Evolutionary conservation across 2,329 filamentous ascomycete species (phyloP).

Genomic region (Hypoxylon sp.): DNA sequence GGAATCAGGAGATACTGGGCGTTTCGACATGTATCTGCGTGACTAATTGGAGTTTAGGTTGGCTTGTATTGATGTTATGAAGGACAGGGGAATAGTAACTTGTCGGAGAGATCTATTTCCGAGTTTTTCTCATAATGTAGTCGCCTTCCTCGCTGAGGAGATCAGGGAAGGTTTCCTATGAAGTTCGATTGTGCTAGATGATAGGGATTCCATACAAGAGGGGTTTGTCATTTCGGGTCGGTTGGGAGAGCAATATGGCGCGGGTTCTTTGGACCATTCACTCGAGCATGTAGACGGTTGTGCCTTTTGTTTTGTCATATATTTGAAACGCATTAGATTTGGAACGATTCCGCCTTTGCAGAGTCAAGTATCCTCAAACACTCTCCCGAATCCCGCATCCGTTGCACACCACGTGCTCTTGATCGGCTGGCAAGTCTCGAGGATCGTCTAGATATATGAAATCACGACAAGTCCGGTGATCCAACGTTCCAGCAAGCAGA

Average conservation of each 20-base stretch:
- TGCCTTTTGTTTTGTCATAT: constrained; percentile 8
- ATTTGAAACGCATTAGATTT: constrained; percentile 15
- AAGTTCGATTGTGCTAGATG: background rate
- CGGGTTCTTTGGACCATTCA: background rate
- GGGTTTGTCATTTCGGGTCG: constrained; percentile 16
- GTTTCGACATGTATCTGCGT: background rate
- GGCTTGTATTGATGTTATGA: background rate
- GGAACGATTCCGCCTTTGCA: background rate
- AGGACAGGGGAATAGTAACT: constrained; percentile 12
- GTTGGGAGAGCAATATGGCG: constrained; percentile 11
- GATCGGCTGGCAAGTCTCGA: background rate
- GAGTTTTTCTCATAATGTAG: background rate
- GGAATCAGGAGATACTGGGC: background rate
- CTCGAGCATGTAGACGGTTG: background rate
- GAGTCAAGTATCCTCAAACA: constrained; percentile 13
- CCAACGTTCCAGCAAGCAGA: background rate
- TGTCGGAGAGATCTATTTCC: background rate
- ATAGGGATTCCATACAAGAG: constrained; percentile 14
- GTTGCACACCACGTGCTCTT: background rate
- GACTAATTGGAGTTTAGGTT: background rate
- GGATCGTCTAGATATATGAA: background rate
- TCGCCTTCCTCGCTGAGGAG: background rate
- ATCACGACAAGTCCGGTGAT: background rate
- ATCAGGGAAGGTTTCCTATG: constrained; percentile 4
- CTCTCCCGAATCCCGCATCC: background rate